These are phyloP conservation scores for Cercospora sp. DNA, from an alignment of 2,329 filamentous ascomycete genomes.

Conservation along the genomic window DNA sequence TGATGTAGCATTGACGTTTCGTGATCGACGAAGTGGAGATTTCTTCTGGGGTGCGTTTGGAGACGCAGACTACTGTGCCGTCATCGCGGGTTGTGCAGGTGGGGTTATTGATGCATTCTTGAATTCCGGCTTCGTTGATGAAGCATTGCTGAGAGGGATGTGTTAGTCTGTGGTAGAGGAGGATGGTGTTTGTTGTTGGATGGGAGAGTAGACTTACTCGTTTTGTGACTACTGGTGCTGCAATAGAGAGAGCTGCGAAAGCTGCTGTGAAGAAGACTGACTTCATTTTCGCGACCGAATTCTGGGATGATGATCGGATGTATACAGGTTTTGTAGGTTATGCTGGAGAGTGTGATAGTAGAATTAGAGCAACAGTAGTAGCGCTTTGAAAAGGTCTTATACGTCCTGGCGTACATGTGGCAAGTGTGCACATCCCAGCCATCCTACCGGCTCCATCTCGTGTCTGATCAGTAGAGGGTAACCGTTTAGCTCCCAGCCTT, in stretches of 20 bases:
- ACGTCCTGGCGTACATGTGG: not conserved
- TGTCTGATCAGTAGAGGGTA: conserved; percentile 1
- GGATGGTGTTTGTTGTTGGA: no score
- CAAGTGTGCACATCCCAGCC: not conserved
- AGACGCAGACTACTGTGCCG: conserved; percentile 17
- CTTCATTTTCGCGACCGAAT: conserved; percentile 17
- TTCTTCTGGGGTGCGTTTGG: conserved; percentile 3
- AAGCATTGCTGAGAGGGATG: conserved; percentile 17
- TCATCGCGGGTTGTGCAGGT: conserved; percentile 20
- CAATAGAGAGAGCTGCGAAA: conserved; percentile 15
- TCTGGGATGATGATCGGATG: not conserved
- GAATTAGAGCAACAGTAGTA: not conserved
- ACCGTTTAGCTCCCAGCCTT: conserved; percentile 4
- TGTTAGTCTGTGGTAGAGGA: no score
- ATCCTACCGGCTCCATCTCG: conserved; percentile 4
- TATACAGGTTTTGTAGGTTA: not conserved
- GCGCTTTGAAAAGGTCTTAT: conserved; percentile 6
- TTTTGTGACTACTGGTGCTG: conserved; percentile 16
- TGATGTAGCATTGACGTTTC: conserved; percentile 23
- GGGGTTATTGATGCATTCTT: conserved; percentile 22
- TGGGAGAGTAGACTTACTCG: not conserved
- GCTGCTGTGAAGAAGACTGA: conserved; percentile 15
- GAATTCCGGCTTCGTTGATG: conserved; percentile 18
- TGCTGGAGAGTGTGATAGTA: not conserved
- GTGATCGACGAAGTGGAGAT: not conserved